Conservation (phyloP, 1,284 basidiomycete genomes). For the Lentinula novae-zelandiae region DNA sequence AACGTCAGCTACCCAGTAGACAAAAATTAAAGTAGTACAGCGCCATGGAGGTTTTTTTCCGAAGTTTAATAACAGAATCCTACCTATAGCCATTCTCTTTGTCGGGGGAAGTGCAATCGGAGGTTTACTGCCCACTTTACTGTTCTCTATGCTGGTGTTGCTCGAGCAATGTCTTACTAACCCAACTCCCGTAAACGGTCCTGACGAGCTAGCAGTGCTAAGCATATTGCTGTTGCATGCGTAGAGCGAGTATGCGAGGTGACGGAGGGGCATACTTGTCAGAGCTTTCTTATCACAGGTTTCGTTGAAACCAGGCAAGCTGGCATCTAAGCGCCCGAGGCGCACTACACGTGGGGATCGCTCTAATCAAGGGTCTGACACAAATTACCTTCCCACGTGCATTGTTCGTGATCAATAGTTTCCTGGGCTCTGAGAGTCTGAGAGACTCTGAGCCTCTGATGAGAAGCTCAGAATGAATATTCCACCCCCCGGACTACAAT, state of each 20-base stretch:
- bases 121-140: not conserved
- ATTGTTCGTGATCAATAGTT: too few relatives aligned
- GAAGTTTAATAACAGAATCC: conserved; percentile 12
- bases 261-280: not conserved
- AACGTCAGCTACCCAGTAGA: not conserved
- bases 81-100: conserved; percentile 48
- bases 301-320: not conserved
- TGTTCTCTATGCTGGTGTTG: not conserved
- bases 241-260: not conserved
- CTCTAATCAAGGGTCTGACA: too few relatives aligned
- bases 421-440: too few relatives aligned
- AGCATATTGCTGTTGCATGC: conserved; percentile 3
- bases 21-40: too few relatives aligned
- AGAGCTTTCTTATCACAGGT: too few relatives aligned
- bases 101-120: conserved; percentile 41
- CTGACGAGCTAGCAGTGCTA: not conserved
- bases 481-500: too few relatives aligned
- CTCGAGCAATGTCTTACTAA: not conserved
- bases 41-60: too few relatives aligned
- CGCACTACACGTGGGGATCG: too few relatives aligned
- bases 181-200: not conserved
- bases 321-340: not conserved
- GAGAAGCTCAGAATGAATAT: too few relatives aligned
- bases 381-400: too few relatives aligned
- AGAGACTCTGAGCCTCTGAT: too few relatives aligned